Base-by-base conservation (phyloP, 345 rosid species). In the Boechera retrofracta region DNA sequence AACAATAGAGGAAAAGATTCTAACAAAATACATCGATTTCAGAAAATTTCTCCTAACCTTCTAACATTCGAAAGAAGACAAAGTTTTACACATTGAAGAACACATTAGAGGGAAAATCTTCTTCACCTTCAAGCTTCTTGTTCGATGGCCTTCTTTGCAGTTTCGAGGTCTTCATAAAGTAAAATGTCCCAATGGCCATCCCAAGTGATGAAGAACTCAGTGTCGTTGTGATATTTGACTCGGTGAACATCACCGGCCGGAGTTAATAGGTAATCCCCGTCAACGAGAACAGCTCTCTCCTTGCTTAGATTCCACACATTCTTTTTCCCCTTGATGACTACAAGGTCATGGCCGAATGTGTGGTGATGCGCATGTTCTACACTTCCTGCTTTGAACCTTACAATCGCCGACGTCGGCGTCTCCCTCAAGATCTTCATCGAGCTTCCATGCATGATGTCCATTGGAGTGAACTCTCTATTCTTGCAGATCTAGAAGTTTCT, bases 291-390 rank as follows among this genome's bases (percentile, higher is more conserved):
- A 55, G 82, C 84, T 62, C 71, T 89, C 65, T 81, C 86, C 57
- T 84, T 82, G 32, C 71, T 94, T 75, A 94, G 21, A 64, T 90
- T 94, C 98, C 97, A 92, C 7, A 92, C 96, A 10, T 82, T 89
- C 80, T 92, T 94, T 73, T 80, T 89, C 71, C 95, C 93, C 56
- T 83, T 75, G 55, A 87, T 71, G 64, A 92, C 98, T 70, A 92
- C 82, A 81, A 94, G 65, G 53, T 88, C 96, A 70, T 94, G 98
- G 1, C 98, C 97, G 33, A 88, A 94, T 2, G 95, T 92, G 70
- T 92, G 92, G 76, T 92, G 98, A 48, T 94, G 98, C 3, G 97
- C 98, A 0, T 95, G 98, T 74, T 94, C 98, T 3, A 90, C 87
- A 12, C 96, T 89, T 73, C 93, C 98, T 0, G 96, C 93, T 53